Conservation (phyloP, 2,329 filamentous ascomycete species). For the Phyllosticta citribraziliensis region DNA sequence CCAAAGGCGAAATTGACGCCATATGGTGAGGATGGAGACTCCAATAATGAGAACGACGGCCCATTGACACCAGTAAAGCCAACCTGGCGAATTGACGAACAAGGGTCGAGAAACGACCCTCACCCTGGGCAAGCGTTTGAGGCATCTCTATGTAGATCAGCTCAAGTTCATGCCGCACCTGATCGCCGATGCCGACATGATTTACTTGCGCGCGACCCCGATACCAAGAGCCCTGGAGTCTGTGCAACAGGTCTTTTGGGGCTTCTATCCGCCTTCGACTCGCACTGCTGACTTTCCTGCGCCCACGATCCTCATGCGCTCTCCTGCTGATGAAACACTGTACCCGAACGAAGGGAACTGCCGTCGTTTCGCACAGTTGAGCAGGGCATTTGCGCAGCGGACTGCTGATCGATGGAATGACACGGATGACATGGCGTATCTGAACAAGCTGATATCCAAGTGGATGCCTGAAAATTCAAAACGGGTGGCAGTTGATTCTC, state of each 20-base stretch:
- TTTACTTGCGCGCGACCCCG: slow-evolving; percentile 39
- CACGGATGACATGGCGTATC: slow-evolving; percentile 71
- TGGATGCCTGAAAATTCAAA: slow-evolving; percentile 68
- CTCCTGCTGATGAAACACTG: slow-evolving; percentile 39
- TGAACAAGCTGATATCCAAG: slow-evolving; percentile 66
- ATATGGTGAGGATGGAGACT: slow-evolving; percentile 56
- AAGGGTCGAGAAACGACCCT: slow-evolving; percentile 40
- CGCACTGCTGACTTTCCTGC: slow-evolving; percentile 33
- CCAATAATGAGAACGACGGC: not conserved
- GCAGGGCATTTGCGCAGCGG: slow-evolving; percentile 38
- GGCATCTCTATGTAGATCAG: slow-evolving; percentile 41
- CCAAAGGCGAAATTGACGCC: slow-evolving; percentile 60
- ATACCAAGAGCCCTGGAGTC: slow-evolving; percentile 42
- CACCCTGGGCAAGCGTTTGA: slow-evolving; percentile 37
- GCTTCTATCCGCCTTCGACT: slow-evolving; percentile 36
- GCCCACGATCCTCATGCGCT: slow-evolving; percentile 36
- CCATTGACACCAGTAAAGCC: slow-evolving; percentile 17
- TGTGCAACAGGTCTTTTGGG: slow-evolving; percentile 40
- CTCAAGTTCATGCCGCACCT: slow-evolving; percentile 38
- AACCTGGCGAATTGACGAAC: slow-evolving; percentile 42
- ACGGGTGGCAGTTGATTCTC: slow-evolving; percentile 70
- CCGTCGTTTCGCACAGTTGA: slow-evolving; percentile 38
- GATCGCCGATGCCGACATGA: slow-evolving; percentile 32
- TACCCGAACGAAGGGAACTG: slow-evolving; percentile 42
- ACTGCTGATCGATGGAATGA: slow-evolving; percentile 40